Conservation (phyloP, 2,329 filamentous ascomycete genomes). For the Cyclaneusma minus region DNA sequence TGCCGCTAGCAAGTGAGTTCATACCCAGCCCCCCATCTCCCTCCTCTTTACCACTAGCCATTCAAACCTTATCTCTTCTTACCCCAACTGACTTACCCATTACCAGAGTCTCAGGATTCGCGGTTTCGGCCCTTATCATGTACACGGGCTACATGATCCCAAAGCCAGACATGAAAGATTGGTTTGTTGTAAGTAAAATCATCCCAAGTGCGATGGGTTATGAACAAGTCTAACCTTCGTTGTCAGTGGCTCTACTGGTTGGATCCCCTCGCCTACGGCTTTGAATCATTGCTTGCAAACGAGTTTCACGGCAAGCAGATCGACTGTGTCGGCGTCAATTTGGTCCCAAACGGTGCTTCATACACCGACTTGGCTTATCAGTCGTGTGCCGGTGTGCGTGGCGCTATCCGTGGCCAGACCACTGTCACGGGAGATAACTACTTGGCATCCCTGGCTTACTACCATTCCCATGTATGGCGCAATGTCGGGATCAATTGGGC, state of each 20-base stretch:
- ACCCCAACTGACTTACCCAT: too few species aligned
- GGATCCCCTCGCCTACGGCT: constrained; percentile 53
- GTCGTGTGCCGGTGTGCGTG: constrained; percentile 41
- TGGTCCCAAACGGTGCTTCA: constrained; percentile 33
- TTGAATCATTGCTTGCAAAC: constrained; percentile 53
- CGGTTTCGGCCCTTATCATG: constrained; percentile 35
- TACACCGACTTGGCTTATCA: constrained; percentile 28
- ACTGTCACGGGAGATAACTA: constrained; percentile 43
- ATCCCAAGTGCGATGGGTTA: too few species aligned
- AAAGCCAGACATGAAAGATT: constrained; percentile 44
- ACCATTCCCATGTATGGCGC: constrained; percentile 35
- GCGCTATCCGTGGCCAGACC: constrained; percentile 31
- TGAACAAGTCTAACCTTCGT: too few species aligned
- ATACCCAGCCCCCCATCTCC: too few species aligned
- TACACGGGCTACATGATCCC: constrained; percentile 51
- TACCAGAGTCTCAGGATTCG: constrained; percentile 32
- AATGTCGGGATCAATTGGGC: constrained; percentile 48
- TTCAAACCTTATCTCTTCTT: too few species aligned
- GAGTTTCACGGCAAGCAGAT: constrained; percentile 48
- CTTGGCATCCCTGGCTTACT: constrained; percentile 36
- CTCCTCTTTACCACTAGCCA: too few species aligned
- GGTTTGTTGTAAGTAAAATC: too few species aligned
- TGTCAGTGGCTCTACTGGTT: constrained; percentile 54
- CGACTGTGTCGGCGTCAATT: constrained; percentile 30
- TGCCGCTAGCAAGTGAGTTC: constrained; percentile 42